Evolutionary conservation across 2,329 filamentous ascomycete species (phyloP).

Genomic region (Beauveria australis): DNA sequence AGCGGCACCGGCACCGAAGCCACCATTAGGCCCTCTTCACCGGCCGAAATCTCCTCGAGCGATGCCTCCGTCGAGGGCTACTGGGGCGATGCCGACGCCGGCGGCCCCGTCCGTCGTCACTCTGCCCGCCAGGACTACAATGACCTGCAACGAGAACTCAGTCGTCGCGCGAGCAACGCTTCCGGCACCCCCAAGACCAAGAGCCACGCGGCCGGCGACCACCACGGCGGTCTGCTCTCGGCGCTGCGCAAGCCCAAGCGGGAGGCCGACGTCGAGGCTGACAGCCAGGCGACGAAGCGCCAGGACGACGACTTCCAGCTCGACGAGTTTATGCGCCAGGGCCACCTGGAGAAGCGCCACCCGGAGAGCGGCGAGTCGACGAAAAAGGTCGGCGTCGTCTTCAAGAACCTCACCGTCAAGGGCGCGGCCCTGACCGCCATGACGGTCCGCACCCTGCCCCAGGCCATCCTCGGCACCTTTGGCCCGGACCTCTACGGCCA

Average conservation of each 20-base stretch:
- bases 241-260: conserved; percentile 2
- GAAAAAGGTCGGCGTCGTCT: conserved; percentile 72
- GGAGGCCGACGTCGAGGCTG: conserved; percentile 8
- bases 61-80: conserved; percentile 15
- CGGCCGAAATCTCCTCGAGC: conserved; percentile 3
- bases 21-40: background rate
- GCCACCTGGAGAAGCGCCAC: conserved; percentile 66
- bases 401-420: conserved; percentile 67
- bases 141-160: conserved; percentile 18
- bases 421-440: conserved; percentile 58
- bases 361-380: conserved; percentile 50
- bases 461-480: conserved; percentile 69
- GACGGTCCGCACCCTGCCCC: conserved; percentile 64
- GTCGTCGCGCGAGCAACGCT: conserved; percentile 12
- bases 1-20: background rate
- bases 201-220: background rate
- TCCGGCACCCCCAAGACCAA: conserved; percentile 5
- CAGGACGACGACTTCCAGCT: conserved; percentile 58
- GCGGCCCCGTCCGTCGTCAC: conserved; percentile 15
- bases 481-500: conserved; percentile 66
- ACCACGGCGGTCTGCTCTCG: background rate
- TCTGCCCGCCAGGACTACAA: conserved; percentile 15
- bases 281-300: conserved; percentile 17
- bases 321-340: conserved; percentile 61
- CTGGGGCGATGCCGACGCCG: conserved; percentile 19